Percentiles rank a stretch among this genome's conserved stretches.
These are phyloP conservation scores for Pichia sp. DNA, from an alignment of 1,139 yeast genomes.

Conservation along the genomic window DNA sequence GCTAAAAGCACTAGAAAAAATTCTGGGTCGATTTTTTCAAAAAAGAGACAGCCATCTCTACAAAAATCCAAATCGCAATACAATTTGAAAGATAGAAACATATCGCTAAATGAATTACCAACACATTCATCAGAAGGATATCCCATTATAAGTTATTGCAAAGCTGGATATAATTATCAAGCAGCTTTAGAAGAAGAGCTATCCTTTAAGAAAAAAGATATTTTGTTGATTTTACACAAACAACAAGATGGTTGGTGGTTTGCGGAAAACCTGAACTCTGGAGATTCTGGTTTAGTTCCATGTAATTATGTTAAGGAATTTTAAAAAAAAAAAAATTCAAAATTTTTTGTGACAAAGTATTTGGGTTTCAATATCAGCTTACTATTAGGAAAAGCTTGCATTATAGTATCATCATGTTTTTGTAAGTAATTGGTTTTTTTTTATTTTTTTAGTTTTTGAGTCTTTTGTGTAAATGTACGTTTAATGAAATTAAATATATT, in stretches of 20 bases:
- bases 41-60: background rate
- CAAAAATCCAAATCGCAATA: conserved; percentile 27
- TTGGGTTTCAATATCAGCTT: no score
- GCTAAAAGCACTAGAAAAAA: background rate
- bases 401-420: no score
- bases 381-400: no score
- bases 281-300: conserved; percentile 71
- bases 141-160: conserved; percentile 53
- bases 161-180: conserved; percentile 64
- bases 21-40: no score
- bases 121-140: conserved; percentile 28
- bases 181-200: conserved; percentile 81
- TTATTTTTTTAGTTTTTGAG: no score
- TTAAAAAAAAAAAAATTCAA: no score
- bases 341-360: no score
- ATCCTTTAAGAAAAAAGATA: conserved; percentile 66
- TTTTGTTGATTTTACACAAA: conserved; percentile 60
- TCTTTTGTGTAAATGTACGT: no score
- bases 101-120: conserved; percentile 22
- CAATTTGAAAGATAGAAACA: conserved; percentile 18
- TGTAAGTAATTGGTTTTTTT: no score
- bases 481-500: no score
- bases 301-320: conserved; percentile 54
- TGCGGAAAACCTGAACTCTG: conserved; percentile 60
- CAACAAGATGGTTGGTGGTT: conserved; percentile 93